Evolutionary conservation across 345 rosid genomes (phyloP).

Genomic region (Linum tenue): DNA sequence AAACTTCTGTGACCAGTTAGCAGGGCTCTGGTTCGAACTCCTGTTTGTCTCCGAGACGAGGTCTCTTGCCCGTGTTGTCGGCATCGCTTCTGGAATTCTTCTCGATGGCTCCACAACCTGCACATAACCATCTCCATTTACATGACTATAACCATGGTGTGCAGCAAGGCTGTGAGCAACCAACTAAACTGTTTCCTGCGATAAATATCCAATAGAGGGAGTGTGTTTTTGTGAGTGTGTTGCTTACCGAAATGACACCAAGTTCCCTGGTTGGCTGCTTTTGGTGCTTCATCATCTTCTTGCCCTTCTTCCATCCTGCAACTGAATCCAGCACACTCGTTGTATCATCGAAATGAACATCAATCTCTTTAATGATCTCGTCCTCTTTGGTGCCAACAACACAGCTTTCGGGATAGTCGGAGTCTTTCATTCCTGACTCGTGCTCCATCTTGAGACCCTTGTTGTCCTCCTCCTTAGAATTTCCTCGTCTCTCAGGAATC

Average conservation of each 20-base stretch:
- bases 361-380: slow-evolving; percentile 29
- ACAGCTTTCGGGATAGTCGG: not conserved
- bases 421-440: slow-evolving; percentile 10
- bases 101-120: slow-evolving; percentile 24
- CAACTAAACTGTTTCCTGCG: too few relatives aligned
- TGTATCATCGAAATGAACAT: slow-evolving; percentile 25
- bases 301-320: slow-evolving; percentile 5
- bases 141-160: not conserved
- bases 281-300: slow-evolving; percentile 7
- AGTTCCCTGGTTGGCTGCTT: slow-evolving; percentile 17
- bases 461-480: not conserved
- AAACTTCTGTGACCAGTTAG: slow-evolving; percentile 36
- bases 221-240: not conserved
- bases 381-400: slow-evolving; percentile 18
- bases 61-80: slow-evolving; percentile 8
- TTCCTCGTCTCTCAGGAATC: slow-evolving; percentile 8
- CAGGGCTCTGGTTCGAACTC: slow-evolving; percentile 12
- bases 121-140: not conserved
- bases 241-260: slow-evolving; percentile 26
- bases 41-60: slow-evolving; percentile 9
- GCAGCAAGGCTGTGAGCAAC: not conserved
- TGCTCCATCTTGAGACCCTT: slow-evolving; percentile 18
- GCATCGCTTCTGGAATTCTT: slow-evolving; percentile 12
- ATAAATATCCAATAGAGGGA: too few relatives aligned
- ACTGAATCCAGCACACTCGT: slow-evolving; percentile 12